These are phyloP conservation scores for Vaccinium vitisidaea DNA, from an alignment of 148 eudicot genomes.

Conservation along the genomic window DNA sequence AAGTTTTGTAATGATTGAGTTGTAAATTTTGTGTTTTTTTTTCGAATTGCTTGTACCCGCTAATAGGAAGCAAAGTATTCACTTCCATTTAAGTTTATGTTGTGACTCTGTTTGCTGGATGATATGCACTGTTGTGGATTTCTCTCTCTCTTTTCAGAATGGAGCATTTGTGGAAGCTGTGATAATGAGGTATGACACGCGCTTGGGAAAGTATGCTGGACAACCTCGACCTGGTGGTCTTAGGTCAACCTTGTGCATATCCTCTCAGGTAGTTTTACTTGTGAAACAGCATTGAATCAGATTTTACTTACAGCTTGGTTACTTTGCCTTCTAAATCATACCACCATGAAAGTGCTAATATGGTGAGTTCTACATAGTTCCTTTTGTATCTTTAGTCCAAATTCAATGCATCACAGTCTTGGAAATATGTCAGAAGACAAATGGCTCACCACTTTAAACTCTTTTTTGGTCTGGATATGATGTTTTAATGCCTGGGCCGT, in stretches of 20 bases:
- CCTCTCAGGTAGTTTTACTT: constrained; percentile 73
- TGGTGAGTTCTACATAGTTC: background rate
- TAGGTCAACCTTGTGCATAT: constrained; percentile 83
- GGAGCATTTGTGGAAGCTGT: constrained; percentile 93
- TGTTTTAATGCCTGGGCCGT: background rate
- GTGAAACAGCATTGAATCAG: background rate
- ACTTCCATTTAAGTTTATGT: background rate
- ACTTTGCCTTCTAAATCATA: background rate
- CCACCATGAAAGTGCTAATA: background rate
- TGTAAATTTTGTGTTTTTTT: background rate
- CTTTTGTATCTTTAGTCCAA: background rate
- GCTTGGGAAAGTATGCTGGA: constrained; percentile 82
- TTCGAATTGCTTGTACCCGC: too few relatives aligned
- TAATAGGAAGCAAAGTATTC: background rate
- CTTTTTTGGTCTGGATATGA: background rate
- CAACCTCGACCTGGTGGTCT: constrained; percentile 82
- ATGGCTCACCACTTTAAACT: background rate
- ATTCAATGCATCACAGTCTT: background rate
- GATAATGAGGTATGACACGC: constrained; percentile 88
- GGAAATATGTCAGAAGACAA: background rate
- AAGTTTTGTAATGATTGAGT: background rate
- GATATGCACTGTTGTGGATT: background rate
- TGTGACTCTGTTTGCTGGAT: background rate
- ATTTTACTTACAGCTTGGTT: background rate
- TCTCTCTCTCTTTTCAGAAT: constrained; percentile 48